These are phyloP conservation scores for Crithidia mellificae DNA, from an alignment of 208 protist species.

Conservation along the genomic window DNA sequence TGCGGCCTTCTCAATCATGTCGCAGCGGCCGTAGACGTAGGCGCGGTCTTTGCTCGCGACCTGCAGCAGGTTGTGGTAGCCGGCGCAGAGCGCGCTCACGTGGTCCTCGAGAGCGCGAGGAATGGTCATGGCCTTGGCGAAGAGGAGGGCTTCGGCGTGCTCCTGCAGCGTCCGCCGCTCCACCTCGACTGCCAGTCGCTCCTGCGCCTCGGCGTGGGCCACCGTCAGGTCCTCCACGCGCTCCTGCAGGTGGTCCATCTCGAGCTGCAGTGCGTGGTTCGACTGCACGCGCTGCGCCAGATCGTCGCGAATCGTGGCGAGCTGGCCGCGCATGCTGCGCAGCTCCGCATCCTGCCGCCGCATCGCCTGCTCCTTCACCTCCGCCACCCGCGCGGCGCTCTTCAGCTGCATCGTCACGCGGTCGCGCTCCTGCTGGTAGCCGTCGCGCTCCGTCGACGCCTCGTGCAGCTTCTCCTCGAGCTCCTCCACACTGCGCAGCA, in stretches of 20 bases:
- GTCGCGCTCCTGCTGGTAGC: slow-evolving; percentile 48
- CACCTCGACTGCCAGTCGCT: slow-evolving; percentile 16
- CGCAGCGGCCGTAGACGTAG: slow-evolving; percentile 45
- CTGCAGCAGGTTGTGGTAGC: slow-evolving; percentile 39
- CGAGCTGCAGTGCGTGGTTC: slow-evolving; percentile 43
- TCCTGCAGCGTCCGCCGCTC: slow-evolving; percentile 18
- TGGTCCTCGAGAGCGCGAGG: slow-evolving; percentile 43
- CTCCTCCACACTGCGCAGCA: slow-evolving; percentile 41
- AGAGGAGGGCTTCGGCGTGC: slow-evolving; percentile 46
- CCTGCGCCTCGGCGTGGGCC: slow-evolving; percentile 49
- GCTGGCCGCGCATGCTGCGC: slow-evolving; percentile 40
- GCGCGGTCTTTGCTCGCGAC: slow-evolving; percentile 37
- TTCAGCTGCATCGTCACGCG: slow-evolving; percentile 43
- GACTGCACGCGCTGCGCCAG: slow-evolving; percentile 47
- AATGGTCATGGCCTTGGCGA: slow-evolving; percentile 61
- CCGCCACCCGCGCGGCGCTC: slow-evolving; percentile 35
- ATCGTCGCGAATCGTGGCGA: slow-evolving; percentile 48
- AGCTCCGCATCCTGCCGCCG: slow-evolving; percentile 53
- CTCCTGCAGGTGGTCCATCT: slow-evolving; percentile 52
- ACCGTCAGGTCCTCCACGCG: slow-evolving; percentile 37
- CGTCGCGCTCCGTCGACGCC: slow-evolving; percentile 36
- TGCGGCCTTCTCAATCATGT: slow-evolving; percentile 56
- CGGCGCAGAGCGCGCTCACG: slow-evolving; percentile 23
- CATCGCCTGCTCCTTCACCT: slow-evolving; percentile 53
- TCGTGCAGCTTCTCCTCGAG: slow-evolving; percentile 39